Conservation (phyloP, 768 basidiomycete species). For the Russula abietina region DNA sequence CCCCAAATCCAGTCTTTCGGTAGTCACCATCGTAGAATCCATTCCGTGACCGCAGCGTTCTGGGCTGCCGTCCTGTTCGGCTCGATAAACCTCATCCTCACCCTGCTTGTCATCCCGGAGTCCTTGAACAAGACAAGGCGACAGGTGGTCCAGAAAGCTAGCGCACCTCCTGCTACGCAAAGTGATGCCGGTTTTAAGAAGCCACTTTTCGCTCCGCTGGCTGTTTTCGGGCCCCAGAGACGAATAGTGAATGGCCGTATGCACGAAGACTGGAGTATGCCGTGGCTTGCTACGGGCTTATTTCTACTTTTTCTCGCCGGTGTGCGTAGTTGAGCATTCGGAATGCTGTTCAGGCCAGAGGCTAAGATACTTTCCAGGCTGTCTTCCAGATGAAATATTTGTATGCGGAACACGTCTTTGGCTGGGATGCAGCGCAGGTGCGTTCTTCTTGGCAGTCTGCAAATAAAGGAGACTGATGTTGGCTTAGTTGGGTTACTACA, state of each 20-base stretch:
- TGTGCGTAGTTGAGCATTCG: slow-evolving; percentile 37
- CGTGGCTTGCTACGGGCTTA: slow-evolving; percentile 55
- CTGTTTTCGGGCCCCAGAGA: slow-evolving; percentile 58
- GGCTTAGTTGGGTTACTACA: slow-evolving; percentile 61
- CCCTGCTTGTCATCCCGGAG: slow-evolving; percentile 49
- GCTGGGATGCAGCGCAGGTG: slow-evolving; percentile 59
- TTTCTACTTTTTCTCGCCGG: slow-evolving; percentile 61
- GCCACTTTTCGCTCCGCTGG: slow-evolving; percentile 56
- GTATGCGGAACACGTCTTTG: slow-evolving; percentile 67
- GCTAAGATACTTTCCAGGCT: slow-evolving; percentile 38
- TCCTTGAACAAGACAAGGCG: slow-evolving; percentile 33
- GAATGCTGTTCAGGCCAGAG: slow-evolving; percentile 1
- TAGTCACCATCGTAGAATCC: slow-evolving; percentile 28
- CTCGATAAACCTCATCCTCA: slow-evolving; percentile 50
- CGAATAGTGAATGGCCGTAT: slow-evolving; percentile 37
- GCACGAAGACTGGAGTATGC: slow-evolving; percentile 62
- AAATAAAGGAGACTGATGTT: slow-evolving; percentile 4
- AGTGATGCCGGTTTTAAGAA: slow-evolving; percentile 28
- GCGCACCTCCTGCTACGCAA: slow-evolving; percentile 36
- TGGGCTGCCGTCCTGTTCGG: slow-evolving; percentile 44
- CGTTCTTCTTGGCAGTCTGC: slow-evolving; percentile 5
- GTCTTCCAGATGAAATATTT: slow-evolving; percentile 71
- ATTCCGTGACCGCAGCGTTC: slow-evolving; percentile 46
- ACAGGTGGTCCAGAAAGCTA: slow-evolving; percentile 41
- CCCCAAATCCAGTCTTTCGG: slow-evolving; percentile 28